phyloP scores from a whole-genome alignment of 1,284 basidiomycete genomes.

The Somion occarium region DNA sequence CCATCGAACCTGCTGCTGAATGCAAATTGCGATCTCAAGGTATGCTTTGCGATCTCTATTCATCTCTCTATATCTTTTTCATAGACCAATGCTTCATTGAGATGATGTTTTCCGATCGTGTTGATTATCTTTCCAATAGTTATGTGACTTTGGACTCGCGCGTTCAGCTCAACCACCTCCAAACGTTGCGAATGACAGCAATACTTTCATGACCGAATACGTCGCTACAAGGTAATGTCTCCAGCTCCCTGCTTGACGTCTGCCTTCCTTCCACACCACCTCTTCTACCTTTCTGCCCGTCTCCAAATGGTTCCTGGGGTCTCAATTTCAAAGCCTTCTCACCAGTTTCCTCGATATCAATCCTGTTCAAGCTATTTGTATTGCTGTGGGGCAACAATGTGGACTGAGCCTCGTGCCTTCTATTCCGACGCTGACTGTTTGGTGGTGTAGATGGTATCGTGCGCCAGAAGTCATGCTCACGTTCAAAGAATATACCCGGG shows the following conservation, averaged over 20 bases:
- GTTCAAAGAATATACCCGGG: slow-evolving; percentile 90
- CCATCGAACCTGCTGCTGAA: slow-evolving; percentile 94
- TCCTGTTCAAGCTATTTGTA: too few relatives aligned
- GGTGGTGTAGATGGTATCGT: slow-evolving; percentile 72
- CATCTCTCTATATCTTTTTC: not conserved
- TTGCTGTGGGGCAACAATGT: too few relatives aligned
- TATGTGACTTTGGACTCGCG: slow-evolving; percentile 93
- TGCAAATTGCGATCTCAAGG: slow-evolving; percentile 95
- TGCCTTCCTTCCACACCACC: not conserved
- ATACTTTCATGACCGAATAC: slow-evolving; percentile 94
- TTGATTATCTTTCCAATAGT: not conserved
- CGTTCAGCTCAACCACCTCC: slow-evolving; percentile 79
- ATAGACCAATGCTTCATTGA: not conserved
- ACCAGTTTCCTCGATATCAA: too few relatives aligned
- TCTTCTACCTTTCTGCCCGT: not conserved
- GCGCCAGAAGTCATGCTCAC: slow-evolving; percentile 95
- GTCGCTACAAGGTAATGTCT: slow-evolving; percentile 74
- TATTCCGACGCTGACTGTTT: not conserved
- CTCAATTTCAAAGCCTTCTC: not conserved
- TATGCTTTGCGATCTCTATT: too few relatives aligned
- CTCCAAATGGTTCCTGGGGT: not conserved
- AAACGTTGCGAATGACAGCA: slow-evolving; percentile 75
- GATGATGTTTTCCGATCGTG: not conserved
- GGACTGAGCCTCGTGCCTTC: too few relatives aligned
- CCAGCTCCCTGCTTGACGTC: too few relatives aligned